Evolutionary conservation across 257 asterid genomes (phyloP), one percentile per base, ranked within the genome.

Genomic region (Salvia hispanica): DNA sequence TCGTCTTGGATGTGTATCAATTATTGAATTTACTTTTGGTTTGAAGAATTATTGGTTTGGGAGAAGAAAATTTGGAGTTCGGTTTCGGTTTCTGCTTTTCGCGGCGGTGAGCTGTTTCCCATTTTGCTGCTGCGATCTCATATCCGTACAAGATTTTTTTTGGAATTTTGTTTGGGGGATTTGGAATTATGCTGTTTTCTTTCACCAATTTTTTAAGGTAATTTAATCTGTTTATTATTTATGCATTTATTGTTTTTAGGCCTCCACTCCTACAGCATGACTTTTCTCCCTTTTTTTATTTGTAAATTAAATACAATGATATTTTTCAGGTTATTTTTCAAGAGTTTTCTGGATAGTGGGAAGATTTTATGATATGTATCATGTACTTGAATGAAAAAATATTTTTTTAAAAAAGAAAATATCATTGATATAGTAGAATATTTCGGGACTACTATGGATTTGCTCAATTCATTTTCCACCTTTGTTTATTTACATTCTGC

Each of bases 161-260:
- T 72, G 70, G 61, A 60, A 66, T 3, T 74, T 36, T 31, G 12
- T 64, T 2, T 52, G 73, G 69, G 53, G 13, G 72, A 72, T 62
- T 7, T 64, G 50, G 69, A 63, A 64, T 42, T 52, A 67, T 68
- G 66, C 66, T 70, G 74, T 51, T n/a, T 7, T 53, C 47, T 34
- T 54, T 0, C 1, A 44, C 56, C 70, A 66, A 28, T 25, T 72
- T 31, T 64, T 15, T 33, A 14, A 75, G 80, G 80, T 79, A 72
- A 12, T 48, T 58, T 5, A 10, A 7, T 36, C 48, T 11, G 7
- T n/a, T n/a, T n/a, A n/a, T n/a, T n/a, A n/a, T n/a, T n/a, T n/a
- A n/a, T n/a, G n/a, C n/a, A 1, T 10, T 11, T 42, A 13, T 0
- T 11, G 9, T n/a, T n/a, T n/a, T n/a, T n/a, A n/a, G n/a, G n/a